Conservation (phyloP, 495 filamentous ascomycete species). For the Articulospora tetracladia region DNA sequence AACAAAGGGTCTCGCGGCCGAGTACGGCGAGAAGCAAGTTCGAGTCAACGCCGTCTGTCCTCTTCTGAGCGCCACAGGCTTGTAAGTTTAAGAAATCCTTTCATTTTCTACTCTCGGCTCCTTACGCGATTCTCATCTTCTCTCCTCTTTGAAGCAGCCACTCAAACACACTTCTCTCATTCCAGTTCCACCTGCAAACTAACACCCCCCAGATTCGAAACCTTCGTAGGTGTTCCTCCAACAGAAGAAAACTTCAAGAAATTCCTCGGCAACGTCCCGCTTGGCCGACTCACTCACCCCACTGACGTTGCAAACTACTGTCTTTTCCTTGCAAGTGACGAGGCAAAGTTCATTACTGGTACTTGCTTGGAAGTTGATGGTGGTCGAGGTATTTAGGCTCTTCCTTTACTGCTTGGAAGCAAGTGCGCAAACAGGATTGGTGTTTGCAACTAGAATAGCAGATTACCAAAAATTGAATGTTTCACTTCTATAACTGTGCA, state of each 20-base stretch:
- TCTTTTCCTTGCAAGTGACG: conserved; percentile 63
- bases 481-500: too few relatives aligned
- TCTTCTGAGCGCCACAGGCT: conserved; percentile 56
- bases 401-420: neutral
- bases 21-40: conserved; percentile 63
- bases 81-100: conserved; percentile 24
- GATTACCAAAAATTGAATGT: too few relatives aligned
- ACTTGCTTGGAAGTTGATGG: conserved; percentile 59
- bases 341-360: conserved; percentile 68
- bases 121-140: neutral
- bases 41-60: conserved; percentile 62
- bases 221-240: conserved; percentile 62
- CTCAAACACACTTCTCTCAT: neutral
- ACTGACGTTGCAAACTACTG: conserved; percentile 65
- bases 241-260: conserved; percentile 65
- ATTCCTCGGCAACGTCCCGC: conserved; percentile 62
- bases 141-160: neutral
- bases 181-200: neutral
- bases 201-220: conserved; percentile 39
- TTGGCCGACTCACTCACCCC: conserved; percentile 59
- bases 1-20: conserved; percentile 63
- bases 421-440: too few relatives aligned
- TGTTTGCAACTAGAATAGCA: too few relatives aligned
- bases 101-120: too few relatives aligned
- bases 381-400: conserved; percentile 34